Evolutionary conservation across 495 filamentous ascomycete species (phyloP).

Genomic region (Daldinia bambusicola): DNA sequence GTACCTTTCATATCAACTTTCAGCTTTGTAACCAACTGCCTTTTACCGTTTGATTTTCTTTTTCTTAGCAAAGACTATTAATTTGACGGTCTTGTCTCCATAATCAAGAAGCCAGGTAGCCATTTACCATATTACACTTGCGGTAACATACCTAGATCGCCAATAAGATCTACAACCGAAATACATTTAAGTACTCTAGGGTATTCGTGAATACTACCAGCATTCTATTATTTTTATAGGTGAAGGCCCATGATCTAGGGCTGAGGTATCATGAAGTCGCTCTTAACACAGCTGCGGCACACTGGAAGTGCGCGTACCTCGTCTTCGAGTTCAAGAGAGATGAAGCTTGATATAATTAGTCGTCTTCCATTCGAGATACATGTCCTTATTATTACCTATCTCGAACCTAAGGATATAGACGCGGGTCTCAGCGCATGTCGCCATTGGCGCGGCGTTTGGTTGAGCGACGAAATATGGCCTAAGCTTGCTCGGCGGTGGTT

Average conservation of each 20-base stretch:
- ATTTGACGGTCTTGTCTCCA: neutral
- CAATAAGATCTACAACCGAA: neutral
- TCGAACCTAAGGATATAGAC: conserved; percentile 42
- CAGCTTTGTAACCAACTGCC: neutral
- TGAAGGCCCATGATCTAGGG: neutral
- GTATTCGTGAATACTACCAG: neutral
- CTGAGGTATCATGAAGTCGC: conserved; percentile 35
- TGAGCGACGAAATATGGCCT: conserved; percentile 49
- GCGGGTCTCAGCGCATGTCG: conserved; percentile 38
- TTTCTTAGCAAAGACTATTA: neutral
- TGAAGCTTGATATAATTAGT: conserved; percentile 36
- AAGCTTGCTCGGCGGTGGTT: conserved; percentile 44
- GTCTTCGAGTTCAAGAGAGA: neutral
- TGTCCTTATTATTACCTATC: conserved; percentile 34
- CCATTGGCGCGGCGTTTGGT: conserved; percentile 40
- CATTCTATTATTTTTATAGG: neutral
- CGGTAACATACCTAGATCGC: neutral
- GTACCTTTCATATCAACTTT: neutral
- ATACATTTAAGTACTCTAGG: neutral
- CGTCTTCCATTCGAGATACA: conserved; percentile 49
- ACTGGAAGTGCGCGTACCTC: conserved; percentile 4
- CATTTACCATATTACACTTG: neutral
- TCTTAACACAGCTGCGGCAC: conserved; percentile 27
- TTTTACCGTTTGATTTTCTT: neutral
- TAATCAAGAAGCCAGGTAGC: neutral